A percentile compares a stretch with the other conserved stretches of the same genome.
phyloP scores from a whole-genome alignment of 192 early-diverging fungal species.

The Gaertneriomyces semiglobifer region DNA sequence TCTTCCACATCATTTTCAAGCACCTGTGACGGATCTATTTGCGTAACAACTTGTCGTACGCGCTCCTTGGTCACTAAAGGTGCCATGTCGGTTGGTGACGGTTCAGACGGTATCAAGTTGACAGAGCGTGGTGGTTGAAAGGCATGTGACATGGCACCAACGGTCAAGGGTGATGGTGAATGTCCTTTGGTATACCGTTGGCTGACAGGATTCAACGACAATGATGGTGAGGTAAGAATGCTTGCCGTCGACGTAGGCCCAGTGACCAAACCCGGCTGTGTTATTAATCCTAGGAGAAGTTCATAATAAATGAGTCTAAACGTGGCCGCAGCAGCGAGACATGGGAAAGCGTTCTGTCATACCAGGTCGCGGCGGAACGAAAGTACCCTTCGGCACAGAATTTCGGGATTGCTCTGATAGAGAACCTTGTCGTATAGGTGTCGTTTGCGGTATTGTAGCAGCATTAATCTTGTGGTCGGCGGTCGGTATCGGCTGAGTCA shows the following conservation, averaged over 20 bases:
- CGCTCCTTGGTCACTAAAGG: conserved; percentile 18
- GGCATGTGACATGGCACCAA: background rate
- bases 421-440: background rate
- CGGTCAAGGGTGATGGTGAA: background rate
- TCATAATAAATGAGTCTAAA: too few species aligned
- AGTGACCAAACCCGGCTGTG: too few species aligned
- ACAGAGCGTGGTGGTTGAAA: background rate
- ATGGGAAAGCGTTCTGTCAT: too few species aligned
- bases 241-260: background rate
- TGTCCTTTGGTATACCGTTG: background rate
- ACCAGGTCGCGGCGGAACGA: background rate
- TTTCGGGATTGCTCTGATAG: background rate
- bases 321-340: too few species aligned
- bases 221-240: background rate
- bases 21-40: conserved; percentile 13
- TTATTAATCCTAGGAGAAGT: too few species aligned
- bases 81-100: conserved; percentile 8
- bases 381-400: background rate
- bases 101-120: conserved; percentile 5
- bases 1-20: conserved; percentile 29
- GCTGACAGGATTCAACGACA: background rate
- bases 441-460: background rate
- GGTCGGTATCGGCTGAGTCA: background rate
- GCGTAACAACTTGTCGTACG: conserved; percentile 14
- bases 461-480: background rate